Evolutionary conservation across 257 asterid genomes (phyloP).

Genomic region (Petrea volubilis): DNA sequence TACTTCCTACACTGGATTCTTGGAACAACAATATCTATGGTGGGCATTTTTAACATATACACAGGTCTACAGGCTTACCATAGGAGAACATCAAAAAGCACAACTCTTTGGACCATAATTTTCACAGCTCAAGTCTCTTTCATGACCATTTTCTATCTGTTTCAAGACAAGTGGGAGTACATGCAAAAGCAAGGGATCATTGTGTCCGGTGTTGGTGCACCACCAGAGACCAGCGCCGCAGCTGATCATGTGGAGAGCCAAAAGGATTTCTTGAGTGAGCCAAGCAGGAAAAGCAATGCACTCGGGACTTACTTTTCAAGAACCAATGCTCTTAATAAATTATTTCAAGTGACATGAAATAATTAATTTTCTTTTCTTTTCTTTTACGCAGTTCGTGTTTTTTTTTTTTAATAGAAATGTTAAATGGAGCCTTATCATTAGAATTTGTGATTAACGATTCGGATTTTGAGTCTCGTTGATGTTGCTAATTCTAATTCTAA

Average conservation of each 20-base stretch:
- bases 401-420: no score
- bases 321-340: neutral
- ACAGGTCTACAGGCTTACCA: neutral
- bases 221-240: neutral
- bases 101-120: neutral
- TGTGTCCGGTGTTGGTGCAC: neutral
- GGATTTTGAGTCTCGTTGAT: neutral
- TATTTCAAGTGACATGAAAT: neutral
- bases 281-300: neutral
- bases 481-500: conserved; percentile 18
- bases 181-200: neutral
- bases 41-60: neutral
- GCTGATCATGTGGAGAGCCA: neutral
- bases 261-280: neutral
- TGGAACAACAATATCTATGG: neutral
- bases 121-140: neutral
- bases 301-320: neutral
- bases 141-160: neutral
- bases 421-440: conserved; percentile 7
- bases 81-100: neutral
- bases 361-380: neutral
- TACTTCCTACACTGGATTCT: neutral
- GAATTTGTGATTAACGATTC: neutral
- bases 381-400: neutral
- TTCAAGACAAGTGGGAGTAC: neutral